Evolutionary conservation across 106 monocot genomes (phyloP).

Genomic region (Dendrobium huoshanense): DNA sequence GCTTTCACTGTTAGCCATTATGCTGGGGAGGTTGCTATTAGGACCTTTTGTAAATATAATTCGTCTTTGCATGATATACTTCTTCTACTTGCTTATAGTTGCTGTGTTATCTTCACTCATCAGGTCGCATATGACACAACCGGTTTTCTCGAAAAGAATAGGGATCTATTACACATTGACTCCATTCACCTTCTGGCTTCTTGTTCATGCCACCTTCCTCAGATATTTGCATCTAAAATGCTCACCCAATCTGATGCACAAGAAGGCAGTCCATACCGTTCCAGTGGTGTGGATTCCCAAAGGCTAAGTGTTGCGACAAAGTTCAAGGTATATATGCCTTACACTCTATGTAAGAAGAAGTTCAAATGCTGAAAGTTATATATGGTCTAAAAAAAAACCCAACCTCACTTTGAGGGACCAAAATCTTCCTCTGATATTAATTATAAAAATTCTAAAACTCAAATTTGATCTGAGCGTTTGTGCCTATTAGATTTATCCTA

Average conservation of each 20-base stretch:
- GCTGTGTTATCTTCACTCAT: constrained; percentile 10
- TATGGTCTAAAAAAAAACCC: not conserved
- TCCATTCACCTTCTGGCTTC: constrained; percentile 82
- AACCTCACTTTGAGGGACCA: not conserved
- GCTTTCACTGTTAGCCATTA: constrained; percentile 76
- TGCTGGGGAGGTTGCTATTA: constrained; percentile 81
- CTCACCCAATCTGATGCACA: constrained; percentile 46
- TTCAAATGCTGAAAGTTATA: not conserved
- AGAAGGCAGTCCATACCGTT: constrained; percentile 32
- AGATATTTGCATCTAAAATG: constrained; percentile 79
- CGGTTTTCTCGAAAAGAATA: constrained; percentile 95
- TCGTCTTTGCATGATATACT: constrained; percentile 6
- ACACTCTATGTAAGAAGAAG: not conserved
- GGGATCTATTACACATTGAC: constrained; percentile 85
- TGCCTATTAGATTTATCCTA: not conserved
- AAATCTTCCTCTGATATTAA: not conserved
- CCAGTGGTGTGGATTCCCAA: constrained; percentile 68
- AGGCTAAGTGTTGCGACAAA: constrained; percentile 92
- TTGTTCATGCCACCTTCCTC: constrained; percentile 73
- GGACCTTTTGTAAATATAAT: not conserved
- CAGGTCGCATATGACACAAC: constrained; percentile 86
- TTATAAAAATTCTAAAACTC: not conserved
- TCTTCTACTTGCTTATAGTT: not conserved
- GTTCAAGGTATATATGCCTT: constrained; percentile 64
- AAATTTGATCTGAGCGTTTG: not conserved